A percentile compares a stretch with the other conserved stretches of the same genome.
Conservation (phyloP, 2,329 filamentous ascomycete species). For the Colletotrichum melonis region DNA sequence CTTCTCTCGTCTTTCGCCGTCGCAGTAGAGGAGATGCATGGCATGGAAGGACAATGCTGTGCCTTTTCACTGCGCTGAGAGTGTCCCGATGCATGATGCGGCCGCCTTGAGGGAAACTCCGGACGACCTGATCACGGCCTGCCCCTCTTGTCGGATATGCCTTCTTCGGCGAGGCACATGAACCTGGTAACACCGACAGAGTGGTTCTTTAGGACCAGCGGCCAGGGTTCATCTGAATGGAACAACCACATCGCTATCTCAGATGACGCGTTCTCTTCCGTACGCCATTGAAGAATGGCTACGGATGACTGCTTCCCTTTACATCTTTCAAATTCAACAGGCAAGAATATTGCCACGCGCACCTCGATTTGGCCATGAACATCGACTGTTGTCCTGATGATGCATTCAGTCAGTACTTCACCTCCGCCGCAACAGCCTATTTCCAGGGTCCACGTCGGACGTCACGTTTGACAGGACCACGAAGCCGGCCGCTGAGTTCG, state of each 20-base stretch:
- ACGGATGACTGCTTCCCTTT: not conserved
- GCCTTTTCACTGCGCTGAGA: not conserved
- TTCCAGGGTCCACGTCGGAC: not conserved
- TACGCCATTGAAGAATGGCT: not conserved
- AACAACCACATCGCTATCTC: not conserved
- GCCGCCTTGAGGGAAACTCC: constrained; percentile 7
- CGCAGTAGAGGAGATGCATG: not conserved
- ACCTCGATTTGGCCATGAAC: not conserved
- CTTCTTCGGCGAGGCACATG: constrained; percentile 24
- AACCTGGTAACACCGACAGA: constrained; percentile 10
- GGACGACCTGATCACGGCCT: constrained; percentile 9
- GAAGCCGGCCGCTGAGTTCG: not conserved
- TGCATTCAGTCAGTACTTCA: not conserved
- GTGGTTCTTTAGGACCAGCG: constrained; percentile 6
- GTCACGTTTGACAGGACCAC: not conserved
- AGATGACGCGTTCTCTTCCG: constrained; percentile 9
- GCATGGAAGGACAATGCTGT: not conserved
- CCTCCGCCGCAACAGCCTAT: not conserved
- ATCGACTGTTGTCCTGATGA: not conserved
- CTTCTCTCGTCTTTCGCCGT: not conserved
- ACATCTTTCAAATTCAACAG: not conserved
- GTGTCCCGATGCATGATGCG: constrained; percentile 6
- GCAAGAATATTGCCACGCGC: not conserved
- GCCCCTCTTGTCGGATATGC: constrained; percentile 1
- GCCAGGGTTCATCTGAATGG: constrained; percentile 4